Percentiles rank a stretch among this genome's conserved stretches.
These are phyloP conservation scores for Daldinia loculata DNA, from an alignment of 495 filamentous ascomycete species.

Conservation along the genomic window DNA sequence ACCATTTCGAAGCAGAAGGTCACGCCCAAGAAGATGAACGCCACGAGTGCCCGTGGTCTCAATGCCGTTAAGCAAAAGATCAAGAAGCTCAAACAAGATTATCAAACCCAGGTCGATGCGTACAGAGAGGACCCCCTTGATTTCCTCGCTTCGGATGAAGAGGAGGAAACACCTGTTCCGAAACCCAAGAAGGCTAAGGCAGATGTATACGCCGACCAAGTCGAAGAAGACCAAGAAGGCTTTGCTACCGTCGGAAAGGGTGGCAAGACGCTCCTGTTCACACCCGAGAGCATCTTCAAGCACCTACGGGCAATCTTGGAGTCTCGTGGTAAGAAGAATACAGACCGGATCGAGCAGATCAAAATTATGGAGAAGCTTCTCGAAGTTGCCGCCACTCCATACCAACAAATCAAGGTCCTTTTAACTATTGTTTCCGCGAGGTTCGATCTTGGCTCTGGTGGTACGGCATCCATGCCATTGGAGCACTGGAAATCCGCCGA, in stretches of 20 bases:
- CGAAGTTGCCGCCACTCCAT: conserved; percentile 86
- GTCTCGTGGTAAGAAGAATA: conserved; percentile 98
- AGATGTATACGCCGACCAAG: conserved; percentile 53
- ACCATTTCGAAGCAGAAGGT: conserved; percentile 93
- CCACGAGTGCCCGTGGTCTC: conserved; percentile 89
- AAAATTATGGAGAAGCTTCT: conserved; percentile 94
- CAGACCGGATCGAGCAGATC: conserved; percentile 93
- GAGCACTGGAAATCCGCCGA: conserved; percentile 98
- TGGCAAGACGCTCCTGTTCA: conserved; percentile 86
- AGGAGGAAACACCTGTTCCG: conserved; percentile 60
- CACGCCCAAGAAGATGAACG: conserved; percentile 98
- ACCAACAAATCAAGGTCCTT: conserved; percentile 93
- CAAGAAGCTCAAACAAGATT: conserved; percentile 98
- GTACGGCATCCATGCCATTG: conserved; percentile 84
- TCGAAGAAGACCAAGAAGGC: conserved; percentile 78
- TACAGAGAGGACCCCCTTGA: conserved; percentile 84
- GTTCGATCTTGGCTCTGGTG: conserved; percentile 88
- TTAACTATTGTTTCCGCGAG: conserved; percentile 91
- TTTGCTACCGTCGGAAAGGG: conserved; percentile 87
- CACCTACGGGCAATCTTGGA: conserved; percentile 92
- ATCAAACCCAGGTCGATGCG: conserved; percentile 82
- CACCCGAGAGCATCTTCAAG: conserved; percentile 97
- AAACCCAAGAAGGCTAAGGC: conserved; percentile 58
- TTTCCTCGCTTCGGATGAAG: conserved; percentile 87
- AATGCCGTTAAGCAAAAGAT: conserved; percentile 97